These are phyloP conservation scores for Zychaea mexicana DNA, from an alignment of 371 early-diverging fungal genomes.

Conservation along the genomic window DNA sequence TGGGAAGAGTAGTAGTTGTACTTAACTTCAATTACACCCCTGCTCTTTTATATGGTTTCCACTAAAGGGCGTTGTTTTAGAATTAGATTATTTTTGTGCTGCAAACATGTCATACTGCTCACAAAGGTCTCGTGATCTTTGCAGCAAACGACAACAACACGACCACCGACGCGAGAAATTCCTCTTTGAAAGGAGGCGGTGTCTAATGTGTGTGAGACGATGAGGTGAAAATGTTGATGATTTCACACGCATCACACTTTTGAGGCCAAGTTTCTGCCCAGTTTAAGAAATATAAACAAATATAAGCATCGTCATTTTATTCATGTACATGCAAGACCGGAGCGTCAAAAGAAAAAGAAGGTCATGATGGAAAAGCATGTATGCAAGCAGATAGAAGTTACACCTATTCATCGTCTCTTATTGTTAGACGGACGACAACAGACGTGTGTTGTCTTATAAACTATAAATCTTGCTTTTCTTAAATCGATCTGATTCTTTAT, in stretches of 20 bases:
- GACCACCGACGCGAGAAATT: too few species aligned
- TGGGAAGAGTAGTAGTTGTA: too few species aligned
- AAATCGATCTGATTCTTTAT: too few species aligned
- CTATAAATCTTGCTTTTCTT: neutral
- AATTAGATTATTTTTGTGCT: neutral
- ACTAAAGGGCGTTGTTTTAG: neutral
- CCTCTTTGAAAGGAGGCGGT: too few species aligned
- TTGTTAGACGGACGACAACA: neutral
- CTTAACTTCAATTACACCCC: too few species aligned
- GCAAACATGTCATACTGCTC: neutral
- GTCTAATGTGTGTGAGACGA: too few species aligned
- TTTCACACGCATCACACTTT: neutral
- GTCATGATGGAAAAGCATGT: neutral
- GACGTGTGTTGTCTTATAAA: too few species aligned
- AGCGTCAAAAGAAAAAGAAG: neutral
- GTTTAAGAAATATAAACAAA: constrained; percentile 4
- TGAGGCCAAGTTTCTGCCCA: neutral
- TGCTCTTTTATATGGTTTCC: neutral
- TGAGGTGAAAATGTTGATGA: neutral
- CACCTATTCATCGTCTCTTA: too few species aligned
- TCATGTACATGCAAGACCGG: constrained; percentile 3
- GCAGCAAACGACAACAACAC: neutral
- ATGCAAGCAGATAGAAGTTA: too few species aligned
- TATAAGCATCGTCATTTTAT: constrained; percentile 9
- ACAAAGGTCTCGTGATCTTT: neutral